Conservation (phyloP, 768 basidiomycete genomes). For the Kwoniella mangroviensis region DNA sequence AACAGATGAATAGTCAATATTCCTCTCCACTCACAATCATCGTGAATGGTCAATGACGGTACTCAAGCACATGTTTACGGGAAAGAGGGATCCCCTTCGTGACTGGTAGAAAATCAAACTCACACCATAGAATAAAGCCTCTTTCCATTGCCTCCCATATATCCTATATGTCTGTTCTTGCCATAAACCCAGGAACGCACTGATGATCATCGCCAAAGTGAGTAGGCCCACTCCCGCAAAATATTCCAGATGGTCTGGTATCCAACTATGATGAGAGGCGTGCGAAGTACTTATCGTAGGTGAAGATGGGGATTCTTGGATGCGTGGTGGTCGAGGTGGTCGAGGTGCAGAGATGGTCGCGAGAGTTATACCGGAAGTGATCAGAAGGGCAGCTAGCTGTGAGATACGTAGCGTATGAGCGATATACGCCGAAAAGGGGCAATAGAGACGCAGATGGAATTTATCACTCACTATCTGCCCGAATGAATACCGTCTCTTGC, state of each 20-base stretch:
- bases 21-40: too few species aligned
- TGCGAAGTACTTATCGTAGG: neutral
- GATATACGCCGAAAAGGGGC: neutral
- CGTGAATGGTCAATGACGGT: too few species aligned
- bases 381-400: slow-evolving; percentile 69
- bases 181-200: slow-evolving; percentile 70
- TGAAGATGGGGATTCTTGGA: neutral
- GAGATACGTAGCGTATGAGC: neutral
- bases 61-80: too few species aligned
- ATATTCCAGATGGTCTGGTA: slow-evolving; percentile 59
- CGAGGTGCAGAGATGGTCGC: slow-evolving; percentile 68
- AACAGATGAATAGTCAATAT: too few species aligned
- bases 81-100: too few species aligned
- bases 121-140: slow-evolving; percentile 83
- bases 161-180: slow-evolving; percentile 76
- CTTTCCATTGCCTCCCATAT: slow-evolving; percentile 79
- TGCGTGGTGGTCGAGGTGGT: slow-evolving; percentile 17
- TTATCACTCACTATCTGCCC: slow-evolving; percentile 64
- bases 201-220: slow-evolving; percentile 68
- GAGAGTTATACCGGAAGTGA: slow-evolving; percentile 72
- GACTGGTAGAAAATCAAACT: slow-evolving; percentile 29
- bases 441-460: slow-evolving; percentile 8
- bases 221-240: slow-evolving; percentile 73
- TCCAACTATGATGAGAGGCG: neutral
- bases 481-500: slow-evolving; percentile 66